Percentiles rank a stretch among this genome's conserved stretches.
Evolutionary conservation across 1,284 basidiomycete species (phyloP).

Genomic region (Microbotryum violaceum): DNA sequence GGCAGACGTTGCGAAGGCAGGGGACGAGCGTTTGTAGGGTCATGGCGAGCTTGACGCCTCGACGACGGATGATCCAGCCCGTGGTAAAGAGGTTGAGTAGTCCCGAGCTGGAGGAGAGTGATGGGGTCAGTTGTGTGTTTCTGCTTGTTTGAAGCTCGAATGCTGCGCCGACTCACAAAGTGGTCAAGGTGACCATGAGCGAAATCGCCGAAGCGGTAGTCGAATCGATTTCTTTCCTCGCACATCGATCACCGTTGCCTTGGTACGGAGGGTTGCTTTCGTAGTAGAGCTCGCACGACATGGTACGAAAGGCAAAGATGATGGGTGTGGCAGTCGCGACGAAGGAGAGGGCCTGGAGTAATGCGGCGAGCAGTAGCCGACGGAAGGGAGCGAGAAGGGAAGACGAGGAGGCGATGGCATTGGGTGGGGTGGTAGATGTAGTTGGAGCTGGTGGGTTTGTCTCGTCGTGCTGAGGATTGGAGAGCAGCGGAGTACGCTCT

Average conservation of each 20-base stretch:
- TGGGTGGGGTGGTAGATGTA: no score
- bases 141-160: not conserved
- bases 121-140: not conserved
- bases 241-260: constrained; percentile 37
- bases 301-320: constrained; percentile 40
- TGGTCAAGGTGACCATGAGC: constrained; percentile 35
- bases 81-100: constrained; percentile 41
- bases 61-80: constrained; percentile 37
- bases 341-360: constrained; percentile 38
- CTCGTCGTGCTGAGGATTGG: no score
- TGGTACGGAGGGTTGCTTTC: constrained; percentile 13
- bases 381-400: constrained; percentile 2
- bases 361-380: constrained; percentile 35
- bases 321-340: constrained; percentile 40
- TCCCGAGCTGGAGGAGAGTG: constrained; percentile 18
- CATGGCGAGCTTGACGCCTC: constrained; percentile 39
- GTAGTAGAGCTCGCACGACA: constrained; percentile 42
- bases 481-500: no score
- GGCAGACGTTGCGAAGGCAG: constrained; percentile 38
- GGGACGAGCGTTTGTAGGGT: constrained; percentile 42
- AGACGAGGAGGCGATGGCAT: not conserved
- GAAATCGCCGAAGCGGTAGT: constrained; percentile 35
- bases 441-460: no score
- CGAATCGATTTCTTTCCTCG: constrained; percentile 34
- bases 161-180: constrained; percentile 3